Percentiles rank a stretch among this genome's conserved stretches.
Conservation (phyloP, 331 rosid genomes). For the Phaseolus coccineus region DNA sequence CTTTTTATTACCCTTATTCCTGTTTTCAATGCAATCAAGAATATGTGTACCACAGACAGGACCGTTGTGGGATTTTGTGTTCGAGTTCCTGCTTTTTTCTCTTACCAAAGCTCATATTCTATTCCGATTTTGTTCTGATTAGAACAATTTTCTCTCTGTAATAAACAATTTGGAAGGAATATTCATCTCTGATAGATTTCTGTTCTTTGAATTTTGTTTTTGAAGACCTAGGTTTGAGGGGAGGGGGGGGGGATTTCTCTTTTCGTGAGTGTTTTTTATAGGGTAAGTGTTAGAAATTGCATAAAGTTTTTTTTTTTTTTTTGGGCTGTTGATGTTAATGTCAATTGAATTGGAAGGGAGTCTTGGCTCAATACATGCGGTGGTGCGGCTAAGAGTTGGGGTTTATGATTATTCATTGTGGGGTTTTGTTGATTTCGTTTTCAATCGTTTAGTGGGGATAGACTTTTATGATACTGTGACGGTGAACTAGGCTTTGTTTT, state of each 20-base stretch:
- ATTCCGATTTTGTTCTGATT: conserved; percentile 35
- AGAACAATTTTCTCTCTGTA: not conserved
- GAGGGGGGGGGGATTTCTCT: not conserved
- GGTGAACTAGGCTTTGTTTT: conserved; percentile 3
- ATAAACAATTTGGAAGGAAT: not conserved
- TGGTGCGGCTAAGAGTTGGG: conserved; percentile 23
- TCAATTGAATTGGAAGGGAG: not conserved
- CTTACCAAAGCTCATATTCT: conserved; percentile 14
- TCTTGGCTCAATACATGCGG: not conserved
- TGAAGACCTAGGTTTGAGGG: conserved; percentile 35
- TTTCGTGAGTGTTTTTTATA: conserved; percentile 7
- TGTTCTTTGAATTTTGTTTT: conserved; percentile 24
- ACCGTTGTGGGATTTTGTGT: conserved; percentile 34
- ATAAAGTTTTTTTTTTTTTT: conserved; percentile 8
- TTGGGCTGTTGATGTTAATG: conserved; percentile 29
- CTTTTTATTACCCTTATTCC: no score
- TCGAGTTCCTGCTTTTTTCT: conserved; percentile 14
- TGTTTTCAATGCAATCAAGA: not conserved
- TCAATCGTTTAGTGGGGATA: not conserved
- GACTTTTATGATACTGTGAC: not conserved
- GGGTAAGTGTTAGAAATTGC: conserved; percentile 29
- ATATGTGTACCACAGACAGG: not conserved
- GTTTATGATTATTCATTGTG: not conserved
- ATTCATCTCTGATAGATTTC: conserved; percentile 9
- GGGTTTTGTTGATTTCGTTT: not conserved